Evolutionary conservation across 2,329 filamentous ascomycete genomes (phyloP).

Genomic region (Colletotrichum sansevieriae): DNA sequence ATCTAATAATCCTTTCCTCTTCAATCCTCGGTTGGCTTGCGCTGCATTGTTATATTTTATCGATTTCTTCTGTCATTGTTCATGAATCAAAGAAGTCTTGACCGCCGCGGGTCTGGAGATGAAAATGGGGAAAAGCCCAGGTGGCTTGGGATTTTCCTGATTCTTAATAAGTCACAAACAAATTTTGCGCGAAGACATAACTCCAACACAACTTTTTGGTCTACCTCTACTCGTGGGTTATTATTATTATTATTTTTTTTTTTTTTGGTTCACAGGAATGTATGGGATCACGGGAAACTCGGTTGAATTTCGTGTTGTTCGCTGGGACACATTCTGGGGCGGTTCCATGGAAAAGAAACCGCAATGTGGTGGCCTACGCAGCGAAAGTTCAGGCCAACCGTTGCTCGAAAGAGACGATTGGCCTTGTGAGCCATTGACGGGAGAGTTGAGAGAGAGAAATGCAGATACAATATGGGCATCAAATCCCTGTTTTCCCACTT

Average conservation of each 20-base stretch:
- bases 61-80: conserved; percentile 45
- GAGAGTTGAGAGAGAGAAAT: conserved; percentile 37
- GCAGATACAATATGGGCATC: conserved; percentile 30
- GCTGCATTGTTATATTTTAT: conserved; percentile 47
- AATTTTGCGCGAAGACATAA: conserved; percentile 31
- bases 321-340: conserved; percentile 4
- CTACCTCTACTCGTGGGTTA: conserved; percentile 32
- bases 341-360: conserved; percentile 24
- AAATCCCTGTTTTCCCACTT: conserved; percentile 38
- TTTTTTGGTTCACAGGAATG: conserved; percentile 35
- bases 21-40: conserved; percentile 38
- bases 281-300: conserved; percentile 23
- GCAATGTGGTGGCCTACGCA: conserved; percentile 18
- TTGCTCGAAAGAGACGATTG: conserved; percentile 40
- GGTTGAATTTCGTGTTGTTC: conserved; percentile 32
- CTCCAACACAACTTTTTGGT: conserved; percentile 30
- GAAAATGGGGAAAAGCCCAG: conserved; percentile 54
- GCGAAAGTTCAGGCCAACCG: conserved; percentile 25
- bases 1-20: conserved; percentile 38
- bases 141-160: conserved; percentile 51
- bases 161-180: conserved; percentile 41
- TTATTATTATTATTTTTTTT: not conserved
- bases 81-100: conserved; percentile 42
- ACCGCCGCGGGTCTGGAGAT: conserved; percentile 44
- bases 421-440: conserved; percentile 37